Base-by-base conservation (phyloP, 2,329 filamentous ascomycete species). In the Ophiostoma tasmaniense region DNA sequence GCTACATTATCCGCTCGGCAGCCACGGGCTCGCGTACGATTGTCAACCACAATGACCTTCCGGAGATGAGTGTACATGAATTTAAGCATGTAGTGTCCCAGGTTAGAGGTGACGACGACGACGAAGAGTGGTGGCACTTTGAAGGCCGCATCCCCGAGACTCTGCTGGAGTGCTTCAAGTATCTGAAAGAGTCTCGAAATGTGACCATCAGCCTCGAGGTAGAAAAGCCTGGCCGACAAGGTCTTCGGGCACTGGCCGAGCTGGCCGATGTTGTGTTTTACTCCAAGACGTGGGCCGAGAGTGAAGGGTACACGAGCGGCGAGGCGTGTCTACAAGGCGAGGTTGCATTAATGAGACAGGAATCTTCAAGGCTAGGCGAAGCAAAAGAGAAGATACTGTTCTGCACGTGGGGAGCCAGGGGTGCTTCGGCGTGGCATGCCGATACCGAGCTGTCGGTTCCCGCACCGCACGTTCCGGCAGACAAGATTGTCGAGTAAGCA, bases 181-280 rank as follows among this genome's bases (percentile, higher is more conserved):
- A 85, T 73, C 75, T 91, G 0, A 22, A 37, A 37, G 14, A 14
- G 11, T 14, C 65, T 14, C n/a, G 33, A 2, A 11, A 42, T 6
- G 55, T 61, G 55, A 61, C 25, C 0, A 20, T 92, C 75, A 92
- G 89, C 76, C 86, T 92, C 68, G 90, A 92, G 77, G 79, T 90
- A 59, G 90, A 92, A 78, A 92, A 90, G 75, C 89, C 89, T 1
- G 82, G 81, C 14, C 83, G 90, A 13, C 76, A 78, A 35, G 88
- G 87, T 2, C 80, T 92, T 68, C 78, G 81, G 66, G 80, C 84
- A 35, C 81, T 91, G 65, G 88, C 88, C 33, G 80, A 80, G 50
- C 81, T 84, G 73, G 89, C 88, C 30, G 87, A 92, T 74, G 83
- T 90, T 22, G 85, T 92, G n/a, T 91, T 92, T 76, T 92, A 89